A percentile compares a stretch with the other conserved stretches of the same genome.
Evolutionary conservation across 2,329 filamentous ascomycete species (phyloP).

Genomic region (Didymella pinodella): DNA sequence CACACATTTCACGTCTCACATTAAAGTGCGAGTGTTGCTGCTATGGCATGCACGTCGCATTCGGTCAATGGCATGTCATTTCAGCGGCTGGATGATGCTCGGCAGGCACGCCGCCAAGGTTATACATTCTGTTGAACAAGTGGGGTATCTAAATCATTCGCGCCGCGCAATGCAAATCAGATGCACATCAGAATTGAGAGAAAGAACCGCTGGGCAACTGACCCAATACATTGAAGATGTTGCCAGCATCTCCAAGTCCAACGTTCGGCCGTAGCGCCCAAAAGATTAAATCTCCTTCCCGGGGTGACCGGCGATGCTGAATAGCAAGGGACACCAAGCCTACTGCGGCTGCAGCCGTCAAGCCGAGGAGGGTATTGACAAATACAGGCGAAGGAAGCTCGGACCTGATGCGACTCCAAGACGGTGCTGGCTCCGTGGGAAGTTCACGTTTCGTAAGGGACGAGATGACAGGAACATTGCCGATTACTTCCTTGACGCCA

Average conservation of each 20-base stretch:
- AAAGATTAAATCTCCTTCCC: constrained; percentile 46
- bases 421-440: constrained; percentile 14
- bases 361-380: constrained; percentile 35
- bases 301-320: constrained; percentile 44
- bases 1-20: constrained; percentile 1
- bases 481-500: constrained; percentile 33
- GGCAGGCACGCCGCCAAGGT: neutral
- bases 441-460: constrained; percentile 22
- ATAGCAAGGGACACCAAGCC: constrained; percentile 42
- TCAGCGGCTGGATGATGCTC: neutral
- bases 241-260: constrained; percentile 44
- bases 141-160: constrained; percentile 20
- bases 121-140: constrained; percentile 10
- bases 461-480: constrained; percentile 37
- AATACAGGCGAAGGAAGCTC: constrained; percentile 41
- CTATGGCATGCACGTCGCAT: neutral
- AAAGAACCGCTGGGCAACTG: constrained; percentile 33
- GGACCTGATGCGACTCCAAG: constrained; percentile 27
- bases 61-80: constrained; percentile 2
- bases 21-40: constrained; percentile 7
- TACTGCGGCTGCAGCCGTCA: constrained; percentile 33
- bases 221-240: constrained; percentile 41
- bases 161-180: constrained; percentile 25
- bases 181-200: constrained; percentile 24
- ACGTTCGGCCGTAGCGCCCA: constrained; percentile 40